phyloP scores from a whole-genome alignment of 176 grass and related monocot species.

The Tuctoria greenei region DNA sequence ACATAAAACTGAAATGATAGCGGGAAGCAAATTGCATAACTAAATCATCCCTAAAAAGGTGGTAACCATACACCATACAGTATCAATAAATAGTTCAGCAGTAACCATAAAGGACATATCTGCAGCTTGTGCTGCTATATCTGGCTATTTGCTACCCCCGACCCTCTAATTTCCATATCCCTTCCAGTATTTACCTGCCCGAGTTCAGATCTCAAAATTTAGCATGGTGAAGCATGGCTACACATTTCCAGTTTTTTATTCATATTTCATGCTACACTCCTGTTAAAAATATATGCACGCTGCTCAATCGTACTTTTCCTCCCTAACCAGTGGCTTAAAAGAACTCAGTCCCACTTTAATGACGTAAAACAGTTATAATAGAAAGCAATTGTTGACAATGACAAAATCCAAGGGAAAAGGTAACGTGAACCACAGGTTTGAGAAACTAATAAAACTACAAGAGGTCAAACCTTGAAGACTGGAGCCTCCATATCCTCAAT shows the following conservation, averaged over 20 bases:
- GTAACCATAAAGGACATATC: slow-evolving; percentile 5
- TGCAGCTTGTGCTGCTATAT: background rate
- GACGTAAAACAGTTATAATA: background rate
- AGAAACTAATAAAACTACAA: background rate
- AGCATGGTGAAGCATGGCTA: background rate
- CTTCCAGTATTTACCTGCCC: background rate
- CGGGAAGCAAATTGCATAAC: background rate
- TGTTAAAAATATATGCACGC: background rate
- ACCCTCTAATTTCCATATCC: background rate
- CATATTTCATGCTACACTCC: background rate
- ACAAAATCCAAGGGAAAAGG: background rate
- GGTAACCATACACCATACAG: background rate
- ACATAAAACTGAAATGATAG: background rate
- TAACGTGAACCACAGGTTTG: background rate
- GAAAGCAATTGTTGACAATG: background rate
- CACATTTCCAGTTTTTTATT: background rate
- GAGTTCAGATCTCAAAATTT: background rate
- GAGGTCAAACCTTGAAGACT: slow-evolving; percentile 78
- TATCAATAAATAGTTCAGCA: background rate
- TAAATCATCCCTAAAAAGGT: background rate
- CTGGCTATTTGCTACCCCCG: background rate
- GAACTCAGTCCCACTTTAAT: background rate
- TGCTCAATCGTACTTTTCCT: background rate
- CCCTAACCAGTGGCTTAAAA: background rate
- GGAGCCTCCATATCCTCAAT: slow-evolving; percentile 91